phyloP scores from a whole-genome alignment of 495 filamentous ascomycete species.

The Cercophora sp. region DNA sequence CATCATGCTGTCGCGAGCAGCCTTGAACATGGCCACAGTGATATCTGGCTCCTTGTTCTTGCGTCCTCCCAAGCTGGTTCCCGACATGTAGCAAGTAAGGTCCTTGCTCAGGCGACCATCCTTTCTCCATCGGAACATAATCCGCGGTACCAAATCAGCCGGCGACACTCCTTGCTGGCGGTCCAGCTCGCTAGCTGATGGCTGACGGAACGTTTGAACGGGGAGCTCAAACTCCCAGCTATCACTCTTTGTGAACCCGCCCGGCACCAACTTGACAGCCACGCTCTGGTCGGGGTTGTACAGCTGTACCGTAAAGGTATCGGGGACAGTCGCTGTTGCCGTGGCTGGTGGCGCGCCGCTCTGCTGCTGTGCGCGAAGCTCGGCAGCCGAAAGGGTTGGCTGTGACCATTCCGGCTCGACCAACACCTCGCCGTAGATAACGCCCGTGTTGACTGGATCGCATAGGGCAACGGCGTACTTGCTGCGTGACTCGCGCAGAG shows the following conservation, averaged over 20 bases:
- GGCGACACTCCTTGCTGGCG: conserved; percentile 60
- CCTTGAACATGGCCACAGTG: conserved; percentile 76
- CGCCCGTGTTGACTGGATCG: conserved; percentile 73
- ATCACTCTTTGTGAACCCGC: conserved; percentile 71
- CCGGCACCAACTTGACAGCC: conserved; percentile 61
- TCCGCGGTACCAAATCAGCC: conserved; percentile 68
- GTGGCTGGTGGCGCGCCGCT: conserved; percentile 60
- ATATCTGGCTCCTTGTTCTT: conserved; percentile 92
- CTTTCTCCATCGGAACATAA: conserved; percentile 87
- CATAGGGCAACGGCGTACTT: conserved; percentile 82
- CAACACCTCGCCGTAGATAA: conserved; percentile 85
- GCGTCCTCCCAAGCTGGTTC: conserved; percentile 65
- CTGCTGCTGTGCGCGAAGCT: conserved; percentile 63
- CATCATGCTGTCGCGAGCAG: conserved; percentile 44
- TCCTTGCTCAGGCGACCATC: conserved; percentile 80
- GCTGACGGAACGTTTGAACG: conserved; percentile 74
- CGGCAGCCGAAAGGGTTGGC: conserved; percentile 71
- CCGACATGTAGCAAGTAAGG: conserved; percentile 75
- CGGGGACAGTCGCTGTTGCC: conserved; percentile 72
- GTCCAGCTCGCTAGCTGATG: conserved; percentile 72
- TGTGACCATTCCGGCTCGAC: conserved; percentile 80
- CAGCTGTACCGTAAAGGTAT: conserved; percentile 75
- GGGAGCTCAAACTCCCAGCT: conserved; percentile 93
- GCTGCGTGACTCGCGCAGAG: conserved; percentile 64
- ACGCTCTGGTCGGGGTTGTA: conserved; percentile 93